Percentiles rank a stretch among this genome's conserved stretches.
These are phyloP conservation scores for Pichia norvegensis DNA, from an alignment of 1,139 yeast species.

Conservation along the genomic window DNA sequence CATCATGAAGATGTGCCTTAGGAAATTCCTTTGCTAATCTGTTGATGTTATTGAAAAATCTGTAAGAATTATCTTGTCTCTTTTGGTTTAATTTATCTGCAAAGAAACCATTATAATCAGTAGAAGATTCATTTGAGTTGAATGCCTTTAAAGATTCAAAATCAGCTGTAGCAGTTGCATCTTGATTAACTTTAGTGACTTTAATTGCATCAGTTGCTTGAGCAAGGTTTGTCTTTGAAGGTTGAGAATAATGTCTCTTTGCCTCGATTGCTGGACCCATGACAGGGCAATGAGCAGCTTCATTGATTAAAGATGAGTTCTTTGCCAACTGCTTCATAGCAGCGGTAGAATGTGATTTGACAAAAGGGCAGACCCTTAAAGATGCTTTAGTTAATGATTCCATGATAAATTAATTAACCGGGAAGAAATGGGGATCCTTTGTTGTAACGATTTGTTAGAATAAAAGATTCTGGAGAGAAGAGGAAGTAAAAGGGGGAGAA, in stretches of 20 bases:
- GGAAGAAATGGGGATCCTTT: neutral
- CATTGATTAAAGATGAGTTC: conserved; percentile 43
- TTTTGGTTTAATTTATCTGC: conserved; percentile 46
- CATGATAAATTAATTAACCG: conserved; percentile 35
- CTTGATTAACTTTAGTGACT: conserved; percentile 25
- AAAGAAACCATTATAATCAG: conserved; percentile 26
- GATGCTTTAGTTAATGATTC: conserved; percentile 76
- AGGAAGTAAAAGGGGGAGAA: neutral
- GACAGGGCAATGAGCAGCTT: conserved; percentile 78
- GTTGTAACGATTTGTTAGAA: too few relatives aligned
- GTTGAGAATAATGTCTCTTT: conserved; percentile 45
- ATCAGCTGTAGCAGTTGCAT: conserved; percentile 31
- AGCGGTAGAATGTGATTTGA: conserved; percentile 58
- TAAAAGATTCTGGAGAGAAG: neutral
- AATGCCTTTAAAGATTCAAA: conserved; percentile 23
- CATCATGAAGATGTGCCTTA: conserved; percentile 70
- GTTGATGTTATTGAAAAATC: conserved; percentile 94
- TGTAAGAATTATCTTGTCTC: conserved; percentile 82
- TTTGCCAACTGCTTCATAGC: conserved; percentile 47
- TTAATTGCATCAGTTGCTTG: conserved; percentile 34
- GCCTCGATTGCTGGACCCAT: conserved; percentile 68
- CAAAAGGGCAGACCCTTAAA: conserved; percentile 77
- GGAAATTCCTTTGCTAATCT: conserved; percentile 93
- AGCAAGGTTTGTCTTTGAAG: conserved; percentile 46
- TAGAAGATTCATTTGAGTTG: conserved; percentile 21